phyloP scores from a whole-genome alignment of 495 filamentous ascomycete genomes.

The Tuber calosporum region DNA sequence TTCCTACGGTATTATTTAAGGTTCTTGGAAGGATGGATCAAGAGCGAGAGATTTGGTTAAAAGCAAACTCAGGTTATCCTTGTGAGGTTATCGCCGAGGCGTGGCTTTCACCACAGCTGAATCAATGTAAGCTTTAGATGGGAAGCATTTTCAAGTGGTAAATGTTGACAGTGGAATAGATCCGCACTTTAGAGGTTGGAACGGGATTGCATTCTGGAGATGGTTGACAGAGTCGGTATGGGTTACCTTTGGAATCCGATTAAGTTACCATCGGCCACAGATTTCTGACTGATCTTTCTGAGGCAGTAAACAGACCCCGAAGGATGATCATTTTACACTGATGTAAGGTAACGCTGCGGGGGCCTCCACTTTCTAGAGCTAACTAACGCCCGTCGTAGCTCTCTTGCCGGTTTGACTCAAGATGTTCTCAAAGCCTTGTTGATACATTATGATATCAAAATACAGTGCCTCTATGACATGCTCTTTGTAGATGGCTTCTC shows the following conservation, averaged over 20 bases:
- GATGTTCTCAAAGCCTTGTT: conserved; percentile 27
- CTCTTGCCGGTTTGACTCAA: conserved; percentile 16
- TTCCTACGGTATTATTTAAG: conserved; percentile 28
- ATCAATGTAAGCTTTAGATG: conserved; percentile 16
- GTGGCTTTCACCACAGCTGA: conserved; percentile 26
- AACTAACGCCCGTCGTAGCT: conserved; percentile 6
- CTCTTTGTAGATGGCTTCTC: conserved; percentile 27
- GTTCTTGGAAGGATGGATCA: conserved; percentile 24
- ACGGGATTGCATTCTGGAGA: conserved; percentile 25
- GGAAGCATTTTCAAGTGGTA: background rate
- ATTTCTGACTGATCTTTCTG: background rate
- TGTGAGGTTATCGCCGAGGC: conserved; percentile 22
- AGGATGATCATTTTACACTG: conserved; percentile 20
- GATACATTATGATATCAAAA: conserved; percentile 29
- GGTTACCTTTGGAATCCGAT: conserved; percentile 7
- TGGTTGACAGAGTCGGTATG: conserved; percentile 15
- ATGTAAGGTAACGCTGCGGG: conserved; percentile 7
- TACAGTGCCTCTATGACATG: conserved; percentile 29
- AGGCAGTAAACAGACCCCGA: background rate
- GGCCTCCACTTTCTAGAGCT: background rate
- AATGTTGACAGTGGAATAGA: conserved; percentile 18
- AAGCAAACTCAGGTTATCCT: conserved; percentile 8
- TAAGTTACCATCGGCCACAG: background rate
- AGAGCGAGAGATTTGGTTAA: conserved; percentile 22
- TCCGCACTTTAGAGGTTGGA: conserved; percentile 20